Evolutionary conservation across 2,329 filamentous ascomycete genomes (phyloP), one percentile per base, ranked within the genome.

Genomic region (Fusarium sp.): DNA sequence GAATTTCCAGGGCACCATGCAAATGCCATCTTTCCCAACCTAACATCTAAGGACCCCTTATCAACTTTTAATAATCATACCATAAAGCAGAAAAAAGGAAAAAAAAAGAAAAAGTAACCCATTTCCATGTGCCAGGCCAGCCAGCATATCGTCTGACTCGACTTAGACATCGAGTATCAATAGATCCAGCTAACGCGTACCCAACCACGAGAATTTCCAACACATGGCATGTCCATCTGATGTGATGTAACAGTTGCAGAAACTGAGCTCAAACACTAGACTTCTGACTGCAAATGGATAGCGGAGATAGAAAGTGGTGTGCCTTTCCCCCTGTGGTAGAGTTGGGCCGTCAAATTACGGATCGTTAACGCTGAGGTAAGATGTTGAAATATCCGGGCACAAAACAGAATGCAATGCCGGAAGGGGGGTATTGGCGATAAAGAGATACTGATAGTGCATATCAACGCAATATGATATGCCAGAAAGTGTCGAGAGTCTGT

Each of bases 21-120:
- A 66, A 74, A 77, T 68, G 52, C 68, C 64, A 74, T 22, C 73
- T 74, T 73, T 73, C 57, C 74, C 74, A 66, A 44, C 67, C 67
- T 5, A 44, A 41, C 24, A 56, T 75, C 59, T 58, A 74, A 56
- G 45, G 42, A 45, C 36, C 56, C 50, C 47, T 58, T 67, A 64
- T 56, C 52, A 73, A 52, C 50, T 63, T 60, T 67, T 74, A 36
- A 26, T 44, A 47, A 62, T 22, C 48, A 70, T 39, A 39, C 47
- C 63, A 47, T 10, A 50, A 18, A 24, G 20, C 36, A 68, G 28
- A 12, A 54, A 65, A 41, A 24, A 30, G 26, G 26, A 24, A 17
- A 28, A 54, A 24, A 54, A 60, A 52, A 28, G 9, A 51, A 24
- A 34, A 51, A 15, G 14, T 22, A 26, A 22, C 45, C n/a, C 22